Conservation (phyloP, 768 basidiomycete species). For the Favolaschia claudopus region DNA sequence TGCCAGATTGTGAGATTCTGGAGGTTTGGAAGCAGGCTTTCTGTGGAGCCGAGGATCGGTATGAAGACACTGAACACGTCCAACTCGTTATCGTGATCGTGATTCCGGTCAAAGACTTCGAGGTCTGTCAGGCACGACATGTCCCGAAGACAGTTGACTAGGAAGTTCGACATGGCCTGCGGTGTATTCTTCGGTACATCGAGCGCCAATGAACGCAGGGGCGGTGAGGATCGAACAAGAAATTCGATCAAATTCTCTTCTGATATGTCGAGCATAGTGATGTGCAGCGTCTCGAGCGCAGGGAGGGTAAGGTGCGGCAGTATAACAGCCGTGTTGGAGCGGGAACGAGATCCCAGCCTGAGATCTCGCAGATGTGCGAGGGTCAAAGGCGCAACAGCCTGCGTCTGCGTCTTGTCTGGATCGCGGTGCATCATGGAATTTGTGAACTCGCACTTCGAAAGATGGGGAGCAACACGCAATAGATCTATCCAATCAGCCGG, state of each 20-base stretch:
- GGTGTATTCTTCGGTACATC: neutral
- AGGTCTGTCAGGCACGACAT: neutral
- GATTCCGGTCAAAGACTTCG: neutral
- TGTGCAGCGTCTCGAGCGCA: neutral
- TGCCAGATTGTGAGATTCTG: neutral
- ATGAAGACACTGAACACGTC: neutral
- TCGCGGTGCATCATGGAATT: no score
- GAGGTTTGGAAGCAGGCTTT: neutral
- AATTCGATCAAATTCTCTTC: neutral
- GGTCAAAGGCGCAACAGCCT: no score
- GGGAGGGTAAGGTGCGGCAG: neutral
- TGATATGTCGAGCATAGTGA: neutral
- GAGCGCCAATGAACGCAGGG: neutral
- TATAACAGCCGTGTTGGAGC: no score
- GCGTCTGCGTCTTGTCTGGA: no score
- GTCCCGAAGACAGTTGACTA: neutral
- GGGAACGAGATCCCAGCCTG: no score
- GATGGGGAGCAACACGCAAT: no score
- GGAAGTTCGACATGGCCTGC: neutral
- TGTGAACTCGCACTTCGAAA: no score
- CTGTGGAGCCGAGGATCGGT: neutral
- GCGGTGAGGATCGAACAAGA: neutral
- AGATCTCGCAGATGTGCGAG: no score
- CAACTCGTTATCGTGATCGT: neutral
- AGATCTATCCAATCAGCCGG: no score